These are phyloP conservation scores for Globisporangium polare DNA, from an alignment of 352 stramenopile species.

Conservation along the genomic window DNA sequence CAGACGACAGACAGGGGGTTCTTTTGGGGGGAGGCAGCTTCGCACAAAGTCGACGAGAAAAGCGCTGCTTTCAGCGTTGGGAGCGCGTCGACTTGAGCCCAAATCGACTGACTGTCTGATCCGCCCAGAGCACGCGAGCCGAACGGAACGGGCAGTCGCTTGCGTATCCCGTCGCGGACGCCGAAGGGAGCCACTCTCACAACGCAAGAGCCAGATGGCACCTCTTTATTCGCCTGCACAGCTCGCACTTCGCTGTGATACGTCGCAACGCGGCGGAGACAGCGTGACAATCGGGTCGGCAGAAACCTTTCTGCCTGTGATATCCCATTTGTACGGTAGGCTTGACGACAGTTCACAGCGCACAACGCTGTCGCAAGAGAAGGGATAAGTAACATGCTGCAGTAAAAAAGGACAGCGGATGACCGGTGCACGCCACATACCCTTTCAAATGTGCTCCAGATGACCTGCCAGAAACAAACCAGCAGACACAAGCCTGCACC, in stretches of 20 bases:
- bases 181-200: slow-evolving; percentile 4
- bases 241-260: too few relatives aligned
- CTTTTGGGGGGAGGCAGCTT: background rate
- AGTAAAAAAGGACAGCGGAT: too few relatives aligned
- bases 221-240: background rate
- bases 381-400: background rate
- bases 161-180: slow-evolving; percentile 7
- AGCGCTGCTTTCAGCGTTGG: background rate
- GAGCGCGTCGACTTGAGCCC: background rate
- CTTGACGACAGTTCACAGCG: background rate
- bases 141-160: slow-evolving; percentile 1
- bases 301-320: background rate
- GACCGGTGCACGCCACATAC: too few relatives aligned
- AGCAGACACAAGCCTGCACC: too few relatives aligned
- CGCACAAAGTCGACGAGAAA: background rate
- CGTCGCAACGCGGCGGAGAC: too few relatives aligned
- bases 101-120: background rate
- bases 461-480: too few relatives aligned
- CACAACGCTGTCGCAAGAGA: background rate
- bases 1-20: too few relatives aligned
- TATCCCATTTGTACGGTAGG: background rate
- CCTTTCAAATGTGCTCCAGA: too few relatives aligned
- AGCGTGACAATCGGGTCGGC: background rate
- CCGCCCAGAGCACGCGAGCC: background rate
- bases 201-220: background rate